Conservation (phyloP, 116 monocot genomes). For the Cymodocea nodosa region DNA sequence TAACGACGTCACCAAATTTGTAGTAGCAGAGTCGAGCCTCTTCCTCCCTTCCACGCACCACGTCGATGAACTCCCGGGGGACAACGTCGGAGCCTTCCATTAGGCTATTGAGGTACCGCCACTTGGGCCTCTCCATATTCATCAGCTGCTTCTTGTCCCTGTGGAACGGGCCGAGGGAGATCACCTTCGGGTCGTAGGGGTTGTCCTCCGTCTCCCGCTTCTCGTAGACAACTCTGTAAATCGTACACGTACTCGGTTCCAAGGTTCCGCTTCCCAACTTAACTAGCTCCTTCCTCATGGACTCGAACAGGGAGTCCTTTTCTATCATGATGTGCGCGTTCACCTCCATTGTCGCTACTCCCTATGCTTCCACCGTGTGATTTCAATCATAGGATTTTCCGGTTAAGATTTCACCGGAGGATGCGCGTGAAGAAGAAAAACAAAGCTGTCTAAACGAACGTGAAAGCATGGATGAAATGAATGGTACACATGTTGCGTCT, state of each 20-base stretch:
- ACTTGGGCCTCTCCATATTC: background rate
- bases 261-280: background rate
- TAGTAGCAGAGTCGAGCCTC: background rate
- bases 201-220: background rate
- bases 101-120: background rate
- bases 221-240: background rate
- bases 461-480: too few relatives aligned
- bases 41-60: background rate
- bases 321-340: background rate
- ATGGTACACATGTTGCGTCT: too few relatives aligned
- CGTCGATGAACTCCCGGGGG: too few relatives aligned
- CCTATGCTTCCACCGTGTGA: too few relatives aligned
- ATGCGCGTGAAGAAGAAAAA: too few relatives aligned
- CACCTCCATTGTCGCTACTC: background rate
- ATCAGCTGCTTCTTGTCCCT: background rate
- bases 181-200: background rate
- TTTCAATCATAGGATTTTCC: too few relatives aligned
- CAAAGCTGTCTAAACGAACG: too few relatives aligned
- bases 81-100: background rate
- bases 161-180: slow-evolving; percentile 3
- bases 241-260: background rate
- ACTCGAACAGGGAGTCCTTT: background rate
- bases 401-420: too few relatives aligned
- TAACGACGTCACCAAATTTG: too few relatives aligned
- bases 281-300: background rate